Conservation (phyloP, 306 rosid species). For the cucumber (Cucumis sativus) region Cucumber_9930_V3 NC_026660.2:494001-494500, state of each 20-base stretch:
- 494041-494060: constrained; percentile 17
- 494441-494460: not conserved
- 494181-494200: not conserved
- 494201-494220: not conserved
- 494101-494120: not conserved
- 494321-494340: not conserved
- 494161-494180: too few species aligned
- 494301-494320: not conserved
- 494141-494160: too few species aligned
- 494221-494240: not conserved
- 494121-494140: not conserved
- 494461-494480: not conserved
- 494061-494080: not conserved
- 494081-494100: not conserved
- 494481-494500: not conserved
- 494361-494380: not conserved
- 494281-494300: not conserved
- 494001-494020: constrained; percentile 28
- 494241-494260: too few species aligned
- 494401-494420: not conserved
- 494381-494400: not conserved
- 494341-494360: not conserved
- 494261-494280: too few species aligned
- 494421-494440: not conserved
- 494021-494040: constrained; percentile 39